A percentile compares a stretch with the other conserved stretches of the same genome.
Conservation (phyloP, 495 filamentous ascomycete species). For the Lasiosphaeriaceae sp. region DNA sequence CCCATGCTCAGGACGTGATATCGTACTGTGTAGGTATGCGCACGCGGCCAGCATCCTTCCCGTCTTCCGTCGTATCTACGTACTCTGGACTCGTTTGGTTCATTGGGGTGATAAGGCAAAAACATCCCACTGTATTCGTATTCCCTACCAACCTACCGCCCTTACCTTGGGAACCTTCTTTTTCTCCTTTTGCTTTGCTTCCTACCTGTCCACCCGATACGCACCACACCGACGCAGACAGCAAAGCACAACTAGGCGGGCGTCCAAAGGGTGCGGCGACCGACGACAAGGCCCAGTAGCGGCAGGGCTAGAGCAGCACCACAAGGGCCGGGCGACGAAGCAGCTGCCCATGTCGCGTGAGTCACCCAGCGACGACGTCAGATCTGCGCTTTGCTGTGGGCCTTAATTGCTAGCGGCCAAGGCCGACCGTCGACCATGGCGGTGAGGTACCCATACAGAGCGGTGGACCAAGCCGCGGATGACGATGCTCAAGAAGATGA, state of each 20-base stretch:
- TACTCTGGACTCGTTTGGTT: neutral
- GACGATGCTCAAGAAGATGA: slow-evolving; percentile 19
- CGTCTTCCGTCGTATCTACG: neutral
- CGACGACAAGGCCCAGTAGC: neutral
- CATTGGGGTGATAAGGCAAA: neutral
- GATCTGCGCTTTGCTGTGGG: neutral
- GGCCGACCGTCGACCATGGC: slow-evolving; percentile 23
- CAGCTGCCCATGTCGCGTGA: slow-evolving; percentile 11
- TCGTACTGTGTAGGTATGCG: no score
- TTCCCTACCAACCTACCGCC: no score
- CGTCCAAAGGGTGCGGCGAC: neutral
- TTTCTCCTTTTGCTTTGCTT: no score
- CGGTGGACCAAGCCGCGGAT: slow-evolving; percentile 23
- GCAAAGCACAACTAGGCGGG: neutral
- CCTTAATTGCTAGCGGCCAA: neutral
- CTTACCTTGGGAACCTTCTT: no score
- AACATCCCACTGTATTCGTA: no score
- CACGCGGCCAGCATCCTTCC: neutral
- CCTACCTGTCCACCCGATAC: no score
- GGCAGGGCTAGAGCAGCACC: neutral
- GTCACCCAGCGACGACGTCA: neutral
- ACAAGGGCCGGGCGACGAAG: neutral
- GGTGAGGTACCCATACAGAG: slow-evolving; percentile 23
- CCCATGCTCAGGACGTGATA: neutral
- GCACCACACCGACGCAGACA: no score